Conservation (phyloP, 2,329 filamentous ascomycete species). For the Tolypocladium guangdongense region DNA sequence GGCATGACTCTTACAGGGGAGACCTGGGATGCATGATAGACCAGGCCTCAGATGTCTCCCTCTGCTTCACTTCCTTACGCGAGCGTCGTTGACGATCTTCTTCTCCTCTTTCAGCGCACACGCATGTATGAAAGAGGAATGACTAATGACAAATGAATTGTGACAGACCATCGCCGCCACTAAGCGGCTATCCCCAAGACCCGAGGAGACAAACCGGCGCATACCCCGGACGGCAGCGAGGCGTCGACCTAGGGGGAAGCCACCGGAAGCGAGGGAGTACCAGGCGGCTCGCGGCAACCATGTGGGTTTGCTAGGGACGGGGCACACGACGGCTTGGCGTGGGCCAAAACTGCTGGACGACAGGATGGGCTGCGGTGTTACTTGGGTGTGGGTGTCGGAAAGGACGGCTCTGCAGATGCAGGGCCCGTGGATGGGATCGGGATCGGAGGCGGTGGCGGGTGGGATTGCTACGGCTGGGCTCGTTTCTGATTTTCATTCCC, state of each 20-base stretch:
- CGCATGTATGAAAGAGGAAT: background rate
- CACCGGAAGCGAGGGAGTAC: background rate
- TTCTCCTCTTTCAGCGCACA: background rate
- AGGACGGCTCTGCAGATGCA: background rate
- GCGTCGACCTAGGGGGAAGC: background rate
- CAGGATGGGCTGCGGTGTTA: too few relatives aligned
- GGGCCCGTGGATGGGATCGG: background rate
- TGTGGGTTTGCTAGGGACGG: background rate
- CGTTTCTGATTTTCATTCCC: background rate
- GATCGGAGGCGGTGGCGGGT: background rate
- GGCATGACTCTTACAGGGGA: slow-evolving; percentile 7
- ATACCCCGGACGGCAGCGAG: too few relatives aligned
- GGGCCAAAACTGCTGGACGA: background rate
- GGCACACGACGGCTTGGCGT: background rate
- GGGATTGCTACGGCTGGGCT: background rate
- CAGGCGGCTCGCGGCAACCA: background rate
- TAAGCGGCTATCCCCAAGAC: background rate
- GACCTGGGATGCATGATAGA: slow-evolving; percentile 17
- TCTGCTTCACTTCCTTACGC: slow-evolving; percentile 3
- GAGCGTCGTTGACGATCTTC: background rate
- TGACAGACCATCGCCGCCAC: slow-evolving; percentile 12
- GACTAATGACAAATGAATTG: slow-evolving; percentile 8
- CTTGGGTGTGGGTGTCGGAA: background rate
- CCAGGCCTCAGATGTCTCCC: slow-evolving; percentile 9
- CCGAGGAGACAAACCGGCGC: background rate